Percentiles rank a stretch among this genome's conserved stretches.
Conservation (phyloP, 768 basidiomycete genomes). For the Boletus vermiculosoides region DNA sequence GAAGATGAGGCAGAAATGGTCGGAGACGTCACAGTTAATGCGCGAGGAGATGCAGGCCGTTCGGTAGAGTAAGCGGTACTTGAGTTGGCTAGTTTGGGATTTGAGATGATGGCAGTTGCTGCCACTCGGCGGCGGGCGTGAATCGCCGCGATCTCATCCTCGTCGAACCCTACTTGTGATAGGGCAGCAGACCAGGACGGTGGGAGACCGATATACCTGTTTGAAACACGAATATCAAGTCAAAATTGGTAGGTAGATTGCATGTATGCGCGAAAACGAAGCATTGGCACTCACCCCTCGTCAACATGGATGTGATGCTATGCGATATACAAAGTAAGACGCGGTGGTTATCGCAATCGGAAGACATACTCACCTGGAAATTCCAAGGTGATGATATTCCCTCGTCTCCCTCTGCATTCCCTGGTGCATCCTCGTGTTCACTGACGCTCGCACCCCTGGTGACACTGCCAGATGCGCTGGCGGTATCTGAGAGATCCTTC, state of each 20-base stretch:
- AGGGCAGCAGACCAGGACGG: constrained; percentile 72
- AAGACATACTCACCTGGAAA: constrained; percentile 52
- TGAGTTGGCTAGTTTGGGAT: constrained; percentile 7
- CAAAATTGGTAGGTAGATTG: not conserved
- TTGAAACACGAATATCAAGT: not conserved
- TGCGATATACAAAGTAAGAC: constrained; percentile 2
- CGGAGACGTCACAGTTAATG: not conserved
- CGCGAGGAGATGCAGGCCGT: constrained; percentile 20
- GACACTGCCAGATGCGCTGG: constrained; percentile 14
- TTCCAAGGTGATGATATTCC: constrained; percentile 72
- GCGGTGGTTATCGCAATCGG: not conserved
- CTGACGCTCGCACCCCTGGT: constrained; percentile 12
- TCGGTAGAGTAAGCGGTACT: constrained; percentile 1
- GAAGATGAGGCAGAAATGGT: constrained; percentile 25
- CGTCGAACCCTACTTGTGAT: constrained; percentile 57
- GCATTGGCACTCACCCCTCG: constrained; percentile 52
- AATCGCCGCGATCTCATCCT: constrained; percentile 67
- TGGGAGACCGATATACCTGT: constrained; percentile 62
- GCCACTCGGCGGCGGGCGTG: constrained; percentile 39
- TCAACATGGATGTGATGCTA: constrained; percentile 81
- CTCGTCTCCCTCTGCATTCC: constrained; percentile 45
- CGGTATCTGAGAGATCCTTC: constrained; percentile 28
- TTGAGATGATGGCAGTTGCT: constrained; percentile 4
- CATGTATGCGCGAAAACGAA: constrained; percentile 1
- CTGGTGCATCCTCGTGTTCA: constrained; percentile 7